Percentiles rank a stretch among this genome's conserved stretches.
Conservation (phyloP, 257 asterid species). For the Solanum clarkiae region DNA sequence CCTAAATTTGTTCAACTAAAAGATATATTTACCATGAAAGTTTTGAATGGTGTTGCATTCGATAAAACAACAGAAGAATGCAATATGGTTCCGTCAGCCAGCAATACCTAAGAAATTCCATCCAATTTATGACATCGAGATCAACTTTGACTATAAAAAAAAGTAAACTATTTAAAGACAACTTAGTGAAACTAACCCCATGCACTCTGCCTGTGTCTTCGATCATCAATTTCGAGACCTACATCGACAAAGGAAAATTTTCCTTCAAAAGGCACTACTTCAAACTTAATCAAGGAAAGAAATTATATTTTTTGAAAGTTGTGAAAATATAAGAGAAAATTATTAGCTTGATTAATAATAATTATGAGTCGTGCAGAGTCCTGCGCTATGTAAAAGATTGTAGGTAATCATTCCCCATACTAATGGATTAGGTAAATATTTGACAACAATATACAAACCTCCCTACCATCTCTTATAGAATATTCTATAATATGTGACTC, state of each 20-base stretch:
- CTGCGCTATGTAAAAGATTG: neutral
- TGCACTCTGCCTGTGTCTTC: conserved; percentile 50
- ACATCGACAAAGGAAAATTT: neutral
- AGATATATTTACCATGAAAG: conserved; percentile 55
- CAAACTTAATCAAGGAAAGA: neutral
- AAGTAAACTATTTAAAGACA: neutral
- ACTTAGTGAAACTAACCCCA: conserved; percentile 51
- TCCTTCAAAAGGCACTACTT: neutral
- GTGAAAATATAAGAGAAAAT: neutral
- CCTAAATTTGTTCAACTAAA: neutral
- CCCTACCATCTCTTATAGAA: neutral
- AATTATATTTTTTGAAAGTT: neutral
- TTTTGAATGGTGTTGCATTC: conserved; percentile 94
- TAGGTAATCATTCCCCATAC: neutral
- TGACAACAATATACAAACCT: neutral
- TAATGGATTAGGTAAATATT: neutral
- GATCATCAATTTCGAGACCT: conserved; percentile 63
- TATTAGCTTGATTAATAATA: neutral
- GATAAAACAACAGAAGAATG: conserved; percentile 78
- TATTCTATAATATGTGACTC: neutral
- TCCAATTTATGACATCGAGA: conserved; percentile 2
- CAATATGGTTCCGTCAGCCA: conserved; percentile 70
- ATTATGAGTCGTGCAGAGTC: neutral
- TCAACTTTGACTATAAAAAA: neutral
- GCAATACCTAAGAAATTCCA: conserved; percentile 48